Conservation (phyloP, 73 alveolate species). For the Tetrahymena malaccensis region DNA sequence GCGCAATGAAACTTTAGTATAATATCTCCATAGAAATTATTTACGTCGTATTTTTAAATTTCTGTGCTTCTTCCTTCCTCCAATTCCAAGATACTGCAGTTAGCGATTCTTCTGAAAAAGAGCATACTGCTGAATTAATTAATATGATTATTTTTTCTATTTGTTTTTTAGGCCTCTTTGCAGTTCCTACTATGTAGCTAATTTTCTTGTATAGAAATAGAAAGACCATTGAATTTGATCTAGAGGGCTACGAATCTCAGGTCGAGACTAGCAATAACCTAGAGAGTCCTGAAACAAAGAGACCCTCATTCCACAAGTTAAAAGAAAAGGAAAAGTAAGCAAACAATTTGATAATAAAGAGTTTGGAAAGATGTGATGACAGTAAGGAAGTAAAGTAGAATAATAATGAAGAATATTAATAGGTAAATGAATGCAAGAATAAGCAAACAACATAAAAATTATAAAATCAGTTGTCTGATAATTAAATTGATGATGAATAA, state of each 20-base stretch:
- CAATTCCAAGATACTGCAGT: background rate
- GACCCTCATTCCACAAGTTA: background rate
- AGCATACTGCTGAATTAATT: background rate
- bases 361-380: background rate
- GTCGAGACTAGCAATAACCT: background rate
- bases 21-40: background rate
- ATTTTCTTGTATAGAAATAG: background rate
- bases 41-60: background rate
- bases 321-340: background rate
- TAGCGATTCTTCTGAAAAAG: background rate
- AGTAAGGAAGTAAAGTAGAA: background rate
- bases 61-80: background rate
- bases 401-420: background rate
- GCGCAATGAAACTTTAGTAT: background rate
- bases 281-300: background rate
- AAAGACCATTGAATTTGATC: background rate
- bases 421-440: background rate
- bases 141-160: background rate
- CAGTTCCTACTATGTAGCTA: background rate
- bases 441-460: background rate
- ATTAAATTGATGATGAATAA: background rate
- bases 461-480: background rate
- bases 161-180: background rate
- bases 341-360: no score
- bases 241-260: background rate